Percentiles rank a stretch among this genome's conserved stretches.
These are phyloP conservation scores for Gorgonomyces haynaldii DNA, from an alignment of 192 early-diverging fungal genomes.

Conservation along the genomic window DNA sequence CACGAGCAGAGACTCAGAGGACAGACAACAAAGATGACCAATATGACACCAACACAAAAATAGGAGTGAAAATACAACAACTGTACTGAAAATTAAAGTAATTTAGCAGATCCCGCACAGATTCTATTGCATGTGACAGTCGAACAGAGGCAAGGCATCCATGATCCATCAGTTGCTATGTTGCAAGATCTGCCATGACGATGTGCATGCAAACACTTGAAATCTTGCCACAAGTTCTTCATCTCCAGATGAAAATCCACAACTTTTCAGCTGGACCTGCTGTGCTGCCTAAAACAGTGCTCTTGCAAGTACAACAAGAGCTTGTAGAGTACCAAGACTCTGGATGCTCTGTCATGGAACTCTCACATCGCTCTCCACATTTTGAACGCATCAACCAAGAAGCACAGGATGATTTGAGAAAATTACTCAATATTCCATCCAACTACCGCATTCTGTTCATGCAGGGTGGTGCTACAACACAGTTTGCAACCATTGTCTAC, in stretches of 20 bases:
- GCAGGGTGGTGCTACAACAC: slow-evolving; percentile 81
- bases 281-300: slow-evolving; percentile 70
- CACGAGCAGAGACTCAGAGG: no score
- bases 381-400: slow-evolving; percentile 66
- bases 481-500: slow-evolving; percentile 82
- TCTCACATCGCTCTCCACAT: slow-evolving; percentile 82
- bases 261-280: slow-evolving; percentile 78
- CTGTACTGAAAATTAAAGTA: no score
- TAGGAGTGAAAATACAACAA: no score
- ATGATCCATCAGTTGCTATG: no score
- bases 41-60: no score
- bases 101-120: no score
- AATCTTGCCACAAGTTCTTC: no score
- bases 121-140: no score
- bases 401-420: slow-evolving; percentile 61
- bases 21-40: no score
- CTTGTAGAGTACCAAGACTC: slow-evolving; percentile 70
- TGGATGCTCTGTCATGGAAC: slow-evolving; percentile 87
- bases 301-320: slow-evolving; percentile 72
- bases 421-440: slow-evolving; percentile 62
- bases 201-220: no score
- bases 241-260: not conserved
- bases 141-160: no score
- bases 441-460: slow-evolving; percentile 88
- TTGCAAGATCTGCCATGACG: no score